Percentiles rank a stretch among this genome's conserved stretches.
phyloP scores from a whole-genome alignment of 306 rosid genomes.

The Castanopsis chinensis region DNA sequence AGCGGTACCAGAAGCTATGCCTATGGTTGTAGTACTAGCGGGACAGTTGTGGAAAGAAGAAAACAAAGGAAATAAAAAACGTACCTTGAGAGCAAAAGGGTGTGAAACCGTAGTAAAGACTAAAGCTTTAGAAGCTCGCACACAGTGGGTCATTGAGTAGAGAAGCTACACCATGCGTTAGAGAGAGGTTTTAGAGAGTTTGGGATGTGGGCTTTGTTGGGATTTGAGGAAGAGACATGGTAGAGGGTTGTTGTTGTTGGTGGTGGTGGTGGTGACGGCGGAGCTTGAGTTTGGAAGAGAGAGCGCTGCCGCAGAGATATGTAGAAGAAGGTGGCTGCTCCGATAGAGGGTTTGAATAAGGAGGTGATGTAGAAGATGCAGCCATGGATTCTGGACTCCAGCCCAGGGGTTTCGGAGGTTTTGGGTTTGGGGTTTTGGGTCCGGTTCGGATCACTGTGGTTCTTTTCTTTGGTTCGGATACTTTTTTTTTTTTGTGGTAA shows the following conservation, averaged over 20 bases:
- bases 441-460: neutral
- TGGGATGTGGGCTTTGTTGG: neutral
- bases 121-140: slow-evolving; percentile 56
- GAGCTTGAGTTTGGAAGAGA: neutral
- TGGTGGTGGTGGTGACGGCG: neutral
- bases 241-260: neutral
- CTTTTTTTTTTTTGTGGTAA: too few relatives aligned
- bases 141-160: slow-evolving; percentile 71
- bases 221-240: neutral
- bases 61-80: slow-evolving; percentile 38
- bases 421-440: neutral
- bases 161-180: slow-evolving; percentile 29
- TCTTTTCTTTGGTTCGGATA: neutral
- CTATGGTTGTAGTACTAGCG: slow-evolving; percentile 4
- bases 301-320: neutral
- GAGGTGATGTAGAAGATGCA: neutral
- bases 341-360: neutral
- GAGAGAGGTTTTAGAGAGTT: neutral
- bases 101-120: slow-evolving; percentile 11
- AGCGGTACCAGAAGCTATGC: neutral
- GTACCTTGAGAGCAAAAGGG: slow-evolving; percentile 42
- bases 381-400: slow-evolving; percentile 7
- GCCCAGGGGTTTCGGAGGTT: neutral
- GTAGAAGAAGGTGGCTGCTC: neutral
- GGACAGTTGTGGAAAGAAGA: slow-evolving; percentile 31